Conservation (phyloP, 331 rosid genomes). For the Erythrophleum ivorense region DNA sequence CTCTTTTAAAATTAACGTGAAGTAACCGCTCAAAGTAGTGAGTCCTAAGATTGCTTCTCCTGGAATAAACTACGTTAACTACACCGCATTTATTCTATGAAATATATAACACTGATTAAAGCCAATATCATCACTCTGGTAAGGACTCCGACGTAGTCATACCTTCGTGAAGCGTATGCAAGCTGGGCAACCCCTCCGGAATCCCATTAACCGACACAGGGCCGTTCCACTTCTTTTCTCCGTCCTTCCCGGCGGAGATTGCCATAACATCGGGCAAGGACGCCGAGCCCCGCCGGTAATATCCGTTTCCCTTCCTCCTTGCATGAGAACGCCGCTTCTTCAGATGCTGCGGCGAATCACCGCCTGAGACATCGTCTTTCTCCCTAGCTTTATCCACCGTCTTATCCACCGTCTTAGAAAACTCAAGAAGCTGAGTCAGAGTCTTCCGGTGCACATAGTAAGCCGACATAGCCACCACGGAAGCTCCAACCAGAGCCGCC, state of each 20-base stretch:
- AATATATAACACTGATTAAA: not conserved
- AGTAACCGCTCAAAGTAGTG: slow-evolving; percentile 18
- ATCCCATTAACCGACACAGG: slow-evolving; percentile 53
- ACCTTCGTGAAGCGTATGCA: slow-evolving; percentile 78
- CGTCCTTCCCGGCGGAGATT: slow-evolving; percentile 49
- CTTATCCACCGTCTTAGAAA: slow-evolving; percentile 69
- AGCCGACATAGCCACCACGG: slow-evolving; percentile 76
- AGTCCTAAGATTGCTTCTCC: slow-evolving; percentile 26
- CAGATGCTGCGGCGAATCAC: slow-evolving; percentile 49
- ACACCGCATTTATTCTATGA: not conserved
- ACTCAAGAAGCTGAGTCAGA: slow-evolving; percentile 72
- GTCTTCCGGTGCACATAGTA: slow-evolving; percentile 84
- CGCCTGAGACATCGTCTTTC: slow-evolving; percentile 40
- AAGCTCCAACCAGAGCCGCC: slow-evolving; percentile 90
- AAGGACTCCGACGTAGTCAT: slow-evolving; percentile 39
- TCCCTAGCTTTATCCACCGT: slow-evolving; percentile 53
- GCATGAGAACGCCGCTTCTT: slow-evolving; percentile 50
- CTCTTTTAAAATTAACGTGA: not conserved
- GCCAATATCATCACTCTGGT: slow-evolving; percentile 25
- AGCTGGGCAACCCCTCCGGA: slow-evolving; percentile 79
- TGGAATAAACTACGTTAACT: slow-evolving; percentile 6
- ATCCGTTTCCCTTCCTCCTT: slow-evolving; percentile 52
- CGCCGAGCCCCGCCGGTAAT: slow-evolving; percentile 52
- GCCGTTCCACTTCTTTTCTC: slow-evolving; percentile 62
- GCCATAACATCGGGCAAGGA: slow-evolving; percentile 70